These are phyloP conservation scores for Dichomitus squalens DNA, from an alignment of 1,284 basidiomycete genomes.

Conservation along the genomic window DNA sequence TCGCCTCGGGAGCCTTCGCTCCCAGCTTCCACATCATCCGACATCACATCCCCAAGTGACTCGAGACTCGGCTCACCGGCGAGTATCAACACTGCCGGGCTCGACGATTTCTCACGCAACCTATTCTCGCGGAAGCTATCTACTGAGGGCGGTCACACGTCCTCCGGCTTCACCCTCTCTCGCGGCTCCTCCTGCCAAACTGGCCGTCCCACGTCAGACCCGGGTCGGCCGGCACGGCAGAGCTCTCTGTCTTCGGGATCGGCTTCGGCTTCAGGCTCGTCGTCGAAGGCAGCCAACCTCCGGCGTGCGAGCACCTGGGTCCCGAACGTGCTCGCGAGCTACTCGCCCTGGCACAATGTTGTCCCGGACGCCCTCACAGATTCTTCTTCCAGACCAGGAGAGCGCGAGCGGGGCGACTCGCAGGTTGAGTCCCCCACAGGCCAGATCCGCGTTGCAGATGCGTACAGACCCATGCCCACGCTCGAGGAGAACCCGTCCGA, in stretches of 20 bases:
- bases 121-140: slow-evolving; percentile 20
- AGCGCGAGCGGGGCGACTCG: background rate
- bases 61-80: no score
- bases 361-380: no score
- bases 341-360: slow-evolving; percentile 22
- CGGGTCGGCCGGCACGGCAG: background rate
- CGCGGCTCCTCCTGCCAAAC: slow-evolving; percentile 14
- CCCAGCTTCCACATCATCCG: background rate
- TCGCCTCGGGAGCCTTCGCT: background rate
- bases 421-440: slow-evolving; percentile 13
- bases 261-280: background rate
- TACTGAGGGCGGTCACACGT: slow-evolving; percentile 3
- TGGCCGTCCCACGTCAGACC: background rate
- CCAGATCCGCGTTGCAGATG: slow-evolving; percentile 17
- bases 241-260: background rate
- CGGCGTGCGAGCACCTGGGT: slow-evolving; percentile 15
- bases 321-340: slow-evolving; percentile 20
- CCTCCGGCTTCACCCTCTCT: slow-evolving; percentile 8
- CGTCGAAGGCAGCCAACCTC: background rate
- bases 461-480: slow-evolving; percentile 22
- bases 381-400: background rate
- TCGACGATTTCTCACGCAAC: background rate
- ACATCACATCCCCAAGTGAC: no score
- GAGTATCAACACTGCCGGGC: slow-evolving; percentile 9
- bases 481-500: slow-evolving; percentile 13